Percentiles rank a stretch among this genome's conserved stretches.
Conservation (phyloP, 1,284 basidiomycete genomes). For the Trametes pubescens region DNA sequence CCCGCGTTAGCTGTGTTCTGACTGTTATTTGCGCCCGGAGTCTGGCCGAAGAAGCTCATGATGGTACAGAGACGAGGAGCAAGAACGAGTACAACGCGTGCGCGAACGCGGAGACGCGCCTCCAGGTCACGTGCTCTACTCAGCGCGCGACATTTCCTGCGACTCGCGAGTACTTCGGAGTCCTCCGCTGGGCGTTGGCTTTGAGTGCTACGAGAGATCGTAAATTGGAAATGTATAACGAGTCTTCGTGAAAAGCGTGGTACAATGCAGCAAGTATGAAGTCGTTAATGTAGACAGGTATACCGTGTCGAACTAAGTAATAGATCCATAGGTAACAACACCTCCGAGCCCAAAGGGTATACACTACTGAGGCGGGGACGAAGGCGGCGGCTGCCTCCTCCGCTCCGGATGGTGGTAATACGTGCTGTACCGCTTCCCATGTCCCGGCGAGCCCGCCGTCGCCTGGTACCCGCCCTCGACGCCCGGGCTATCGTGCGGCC, state of each 20-base stretch:
- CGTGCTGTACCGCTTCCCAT: conserved; percentile 61
- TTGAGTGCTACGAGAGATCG: background rate
- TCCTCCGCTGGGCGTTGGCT: no score
- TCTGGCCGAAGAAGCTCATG: conserved; percentile 34
- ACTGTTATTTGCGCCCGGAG: conserved; percentile 22
- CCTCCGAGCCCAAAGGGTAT: conserved; percentile 16
- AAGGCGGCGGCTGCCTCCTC: conserved; percentile 44
- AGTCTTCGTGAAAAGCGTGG: background rate
- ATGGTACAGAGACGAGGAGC: conserved; percentile 7
- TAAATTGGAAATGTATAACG: background rate
- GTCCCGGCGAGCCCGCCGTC: conserved; percentile 35
- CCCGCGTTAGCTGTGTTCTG: conserved; percentile 22
- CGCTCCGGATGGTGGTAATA: conserved; percentile 82
- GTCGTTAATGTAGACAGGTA: conserved; percentile 10
- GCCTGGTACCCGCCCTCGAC: conserved; percentile 19
- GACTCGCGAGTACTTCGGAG: no score
- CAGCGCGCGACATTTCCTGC: no score
- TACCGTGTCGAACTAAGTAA: background rate
- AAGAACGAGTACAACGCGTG: conserved; percentile 14
- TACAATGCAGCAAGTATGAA: conserved; percentile 4
- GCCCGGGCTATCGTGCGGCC: conserved; percentile 7
- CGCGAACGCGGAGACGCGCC: conserved; percentile 26
- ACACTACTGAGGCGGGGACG: conserved; percentile 12
- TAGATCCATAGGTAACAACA: background rate
- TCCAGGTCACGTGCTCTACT: conserved; percentile 22